Evolutionary conservation across 1,139 yeast genomes (phyloP).

Genomic region (Debaryomyces singareniensis): DNA sequence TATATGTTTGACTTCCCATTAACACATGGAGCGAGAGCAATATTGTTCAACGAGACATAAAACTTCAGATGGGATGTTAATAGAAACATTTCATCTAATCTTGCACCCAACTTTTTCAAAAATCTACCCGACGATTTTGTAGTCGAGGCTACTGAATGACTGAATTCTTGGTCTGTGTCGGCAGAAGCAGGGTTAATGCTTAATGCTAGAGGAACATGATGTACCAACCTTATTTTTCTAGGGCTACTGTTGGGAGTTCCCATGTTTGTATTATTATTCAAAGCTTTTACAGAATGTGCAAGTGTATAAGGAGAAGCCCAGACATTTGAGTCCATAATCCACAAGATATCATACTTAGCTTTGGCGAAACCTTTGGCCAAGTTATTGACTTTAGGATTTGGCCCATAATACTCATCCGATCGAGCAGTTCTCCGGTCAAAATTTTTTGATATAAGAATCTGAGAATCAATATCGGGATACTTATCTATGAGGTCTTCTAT

Average conservation of each 20-base stretch:
- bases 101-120: slow-evolving; percentile 49
- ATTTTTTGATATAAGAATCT: slow-evolving; percentile 43
- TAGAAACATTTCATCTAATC: slow-evolving; percentile 80
- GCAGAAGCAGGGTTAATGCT: slow-evolving; percentile 17
- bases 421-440: slow-evolving; percentile 17
- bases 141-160: slow-evolving; percentile 11
- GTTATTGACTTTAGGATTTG: slow-evolving; percentile 87
- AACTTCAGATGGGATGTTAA: slow-evolving; percentile 81
- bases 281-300: slow-evolving; percentile 56
- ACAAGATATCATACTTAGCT: slow-evolving; percentile 67
- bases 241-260: slow-evolving; percentile 24
- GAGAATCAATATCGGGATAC: slow-evolving; percentile 56
- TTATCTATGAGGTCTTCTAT: slow-evolving; percentile 43
- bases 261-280: slow-evolving; percentile 43
- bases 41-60: slow-evolving; percentile 68
- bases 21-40: slow-evolving; percentile 84
- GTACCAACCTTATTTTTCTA: slow-evolving; percentile 61
- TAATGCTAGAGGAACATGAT: slow-evolving; percentile 71
- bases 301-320: slow-evolving; percentile 69
- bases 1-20: slow-evolving; percentile 88
- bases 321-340: slow-evolving; percentile 89
- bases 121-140: slow-evolving; percentile 7
- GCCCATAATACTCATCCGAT: slow-evolving; percentile 55
- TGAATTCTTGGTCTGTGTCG: slow-evolving; percentile 12
- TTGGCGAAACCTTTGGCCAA: slow-evolving; percentile 66